Base-by-base conservation (phyloP, 2,329 filamentous ascomycete species). In the Zasmidium cellare region DNA sequence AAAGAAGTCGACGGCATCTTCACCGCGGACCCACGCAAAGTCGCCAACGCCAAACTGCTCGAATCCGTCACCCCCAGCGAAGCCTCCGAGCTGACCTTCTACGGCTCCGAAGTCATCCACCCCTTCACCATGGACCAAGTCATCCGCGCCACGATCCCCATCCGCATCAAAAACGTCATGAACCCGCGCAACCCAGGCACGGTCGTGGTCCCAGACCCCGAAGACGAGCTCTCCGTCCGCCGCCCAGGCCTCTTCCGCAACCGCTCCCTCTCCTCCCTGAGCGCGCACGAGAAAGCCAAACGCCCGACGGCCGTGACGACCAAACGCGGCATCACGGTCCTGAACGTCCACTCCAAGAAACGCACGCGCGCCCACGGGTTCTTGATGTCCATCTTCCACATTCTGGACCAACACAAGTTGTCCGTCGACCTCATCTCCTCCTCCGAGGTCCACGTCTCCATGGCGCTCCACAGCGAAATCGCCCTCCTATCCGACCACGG, bases 1-100 rank as follows among this genome's bases (percentile, higher is more conserved):
- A 99, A 99, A 79, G 94, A 99, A 74, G 94, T 99, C 6, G 94
- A 99, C 74, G 92, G 92, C 58, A 96, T 97, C 71, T 94, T 96
- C 76, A 89, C 87, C 1, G 87, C 87, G 3, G 93, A 97, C 70
- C 91, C 91, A 2, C 85, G 89, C 67, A 96, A 94, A 75, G 91
- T 96, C 41, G 92, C 93, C 2, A 97, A 93, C 0, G 96, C 94
- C n/a, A 84, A 89, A 48, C 81, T 99, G n/a, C 83, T 99, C 46
- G 79, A 87, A 11, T 87, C 88, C 54, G 96, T 99, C 72, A 97
- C 93, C 2, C 94, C 94, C 0, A 89, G 91, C 9, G 94, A 99
- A 76, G 94, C 94, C 1, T 93, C 94, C 12, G 94, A 99, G 75
- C 80, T 99, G 78, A 97, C 94, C 20, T 83, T 82, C 64, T 82